These are phyloP conservation scores for Ophiostoma piceae DNA, from an alignment of 2,329 filamentous ascomycete genomes.

Conservation along the genomic window DNA sequence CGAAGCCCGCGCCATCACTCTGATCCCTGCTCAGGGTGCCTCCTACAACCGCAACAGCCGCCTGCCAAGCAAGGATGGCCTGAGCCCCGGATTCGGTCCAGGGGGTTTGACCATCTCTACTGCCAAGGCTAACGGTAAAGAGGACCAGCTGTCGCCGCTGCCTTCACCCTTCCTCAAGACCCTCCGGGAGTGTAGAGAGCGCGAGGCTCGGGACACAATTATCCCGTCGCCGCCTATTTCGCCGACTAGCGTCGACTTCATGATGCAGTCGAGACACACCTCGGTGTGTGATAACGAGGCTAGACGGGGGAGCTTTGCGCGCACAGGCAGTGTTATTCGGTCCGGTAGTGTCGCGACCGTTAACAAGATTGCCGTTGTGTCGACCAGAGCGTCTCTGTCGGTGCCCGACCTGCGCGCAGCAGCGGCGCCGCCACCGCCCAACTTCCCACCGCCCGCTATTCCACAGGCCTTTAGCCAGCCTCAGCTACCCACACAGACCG, in stretches of 20 bases:
- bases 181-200: neutral
- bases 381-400: slow-evolving; percentile 28
- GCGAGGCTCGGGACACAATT: neutral
- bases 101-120: neutral
- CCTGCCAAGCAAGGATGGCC: neutral
- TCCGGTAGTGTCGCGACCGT: neutral
- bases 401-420: slow-evolving; percentile 26
- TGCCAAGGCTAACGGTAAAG: neutral
- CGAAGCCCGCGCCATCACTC: slow-evolving; percentile 39
- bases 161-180: neutral
- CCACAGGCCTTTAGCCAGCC: slow-evolving; percentile 1
- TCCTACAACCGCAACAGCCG: slow-evolving; percentile 10
- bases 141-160: slow-evolving; percentile 21
- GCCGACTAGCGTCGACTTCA: slow-evolving; percentile 48
- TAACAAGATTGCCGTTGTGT: slow-evolving; percentile 3
- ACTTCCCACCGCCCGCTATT: slow-evolving; percentile 7
- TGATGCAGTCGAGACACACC: slow-evolving; percentile 36
- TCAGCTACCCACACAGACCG: neutral
- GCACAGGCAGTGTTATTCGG: neutral
- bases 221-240: slow-evolving; percentile 46
- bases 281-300: slow-evolving; percentile 26
- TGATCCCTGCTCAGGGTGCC: slow-evolving; percentile 33
- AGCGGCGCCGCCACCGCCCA: slow-evolving; percentile 10
- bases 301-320: neutral
- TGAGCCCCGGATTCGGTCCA: neutral